Evolutionary conservation across 2,329 filamentous ascomycete genomes (phyloP).

Genomic region (Apiospora aurea): DNA sequence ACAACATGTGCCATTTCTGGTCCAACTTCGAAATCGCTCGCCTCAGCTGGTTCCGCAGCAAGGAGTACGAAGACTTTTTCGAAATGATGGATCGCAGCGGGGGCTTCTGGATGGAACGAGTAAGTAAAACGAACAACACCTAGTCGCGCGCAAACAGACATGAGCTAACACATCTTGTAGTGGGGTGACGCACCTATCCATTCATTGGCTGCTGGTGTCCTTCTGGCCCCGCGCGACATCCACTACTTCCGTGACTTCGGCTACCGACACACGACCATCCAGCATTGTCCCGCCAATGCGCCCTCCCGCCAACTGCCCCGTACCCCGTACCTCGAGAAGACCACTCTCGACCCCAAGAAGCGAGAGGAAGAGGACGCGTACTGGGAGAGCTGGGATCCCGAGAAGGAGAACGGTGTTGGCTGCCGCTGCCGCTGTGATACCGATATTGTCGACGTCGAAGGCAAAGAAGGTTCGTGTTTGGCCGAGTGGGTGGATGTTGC

Average conservation of each 20-base stretch:
- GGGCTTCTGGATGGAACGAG: constrained; percentile 98
- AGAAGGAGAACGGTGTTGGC: constrained; percentile 94
- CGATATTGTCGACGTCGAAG: constrained; percentile 96
- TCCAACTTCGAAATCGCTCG: constrained; percentile 98
- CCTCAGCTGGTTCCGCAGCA: constrained; percentile 94
- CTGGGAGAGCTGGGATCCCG: constrained; percentile 86
- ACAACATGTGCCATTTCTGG: constrained; percentile 99
- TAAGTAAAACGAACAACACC: constrained; percentile 51
- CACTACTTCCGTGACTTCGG: constrained; percentile 99
- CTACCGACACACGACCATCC: constrained; percentile 97
- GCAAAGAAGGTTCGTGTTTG: constrained; percentile 94
- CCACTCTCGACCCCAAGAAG: constrained; percentile 81
- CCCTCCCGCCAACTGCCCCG: constrained; percentile 85
- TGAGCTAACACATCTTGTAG: constrained; percentile 52
- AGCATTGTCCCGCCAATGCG: constrained; percentile 96
- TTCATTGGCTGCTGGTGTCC: constrained; percentile 90
- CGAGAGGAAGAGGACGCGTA: constrained; percentile 93
- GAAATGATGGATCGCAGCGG: constrained; percentile 98
- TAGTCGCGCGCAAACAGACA: constrained; percentile 21
- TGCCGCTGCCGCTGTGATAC: constrained; percentile 97
- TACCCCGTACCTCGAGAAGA: constrained; percentile 81
- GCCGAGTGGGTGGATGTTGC: constrained; percentile 97
- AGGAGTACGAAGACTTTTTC: constrained; percentile 98
- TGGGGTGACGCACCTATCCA: constrained; percentile 99
- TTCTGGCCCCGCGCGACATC: constrained; percentile 82